Evolutionary conservation across 495 filamentous ascomycete species (phyloP), one percentile per base, ranked within the genome.

Genomic region (Pseudoneurospora amorphoporcata): DNA sequence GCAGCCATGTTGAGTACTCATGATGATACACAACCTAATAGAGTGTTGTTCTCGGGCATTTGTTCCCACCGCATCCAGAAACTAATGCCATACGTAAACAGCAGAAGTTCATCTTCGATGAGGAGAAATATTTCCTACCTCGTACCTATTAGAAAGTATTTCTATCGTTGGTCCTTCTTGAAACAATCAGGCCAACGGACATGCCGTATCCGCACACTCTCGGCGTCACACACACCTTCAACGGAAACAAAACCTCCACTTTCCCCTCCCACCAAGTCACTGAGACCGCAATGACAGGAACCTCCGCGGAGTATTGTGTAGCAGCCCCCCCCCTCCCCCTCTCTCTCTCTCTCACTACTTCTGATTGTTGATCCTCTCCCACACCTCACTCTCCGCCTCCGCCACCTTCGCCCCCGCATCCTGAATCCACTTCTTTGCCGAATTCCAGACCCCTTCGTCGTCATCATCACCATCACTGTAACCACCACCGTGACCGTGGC

Each of bases 371-470:
- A 90, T 89, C 78, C 84, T 84, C 81, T 83, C 90, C 91, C 91
- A 92, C n/a, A 92, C 87, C 82, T 90, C 88, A 72, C 84, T 87
- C 81, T 92, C 90, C 23, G 87, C 87, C 70, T 89, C 87, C 12
- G 82, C 84, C 69, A 92, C 77, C 78, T 88, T 89, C 73, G 83
- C 82, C 70, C 90, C 90, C 9, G 88, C 90, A 58, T 81, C 86
- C 75, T 86, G 84, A 68, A 87, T 84, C 87, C 88, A 89, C 73
- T 86, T 86, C 83, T 85, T 89, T 3, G 89, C 89, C 16, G 83
- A 83, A 5, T 81, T 84, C 80, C 87, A 82, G 10, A 89, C 77
- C 1, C 87, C 84, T 7, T 81, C 81, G 17, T 84, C 86, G 9
- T 82, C 84, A 5, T 79, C 84, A n/a, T 8, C 45, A 41, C 6